These are phyloP conservation scores for Alternaria atra DNA, from an alignment of 2,329 filamentous ascomycete genomes.

Conservation along the genomic window DNA sequence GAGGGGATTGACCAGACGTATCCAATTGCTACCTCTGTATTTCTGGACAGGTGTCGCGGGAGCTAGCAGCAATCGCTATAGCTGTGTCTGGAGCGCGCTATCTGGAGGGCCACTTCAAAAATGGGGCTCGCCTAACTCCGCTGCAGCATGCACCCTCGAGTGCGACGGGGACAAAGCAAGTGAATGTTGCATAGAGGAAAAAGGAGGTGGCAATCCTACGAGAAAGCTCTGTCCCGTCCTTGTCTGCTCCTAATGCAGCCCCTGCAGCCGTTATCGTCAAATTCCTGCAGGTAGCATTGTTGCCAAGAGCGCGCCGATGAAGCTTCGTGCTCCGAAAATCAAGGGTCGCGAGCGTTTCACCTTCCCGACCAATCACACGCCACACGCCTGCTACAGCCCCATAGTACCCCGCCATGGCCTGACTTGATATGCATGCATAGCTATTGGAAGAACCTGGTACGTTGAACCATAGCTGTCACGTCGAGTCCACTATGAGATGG, in stretches of 20 bases:
- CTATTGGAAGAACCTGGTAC: background rate
- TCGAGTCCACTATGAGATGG: background rate
- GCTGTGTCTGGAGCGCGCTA: conserved; percentile 32
- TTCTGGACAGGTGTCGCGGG: conserved; percentile 37
- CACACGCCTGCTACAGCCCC: conserved; percentile 19
- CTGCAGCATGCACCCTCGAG: conserved; percentile 3
- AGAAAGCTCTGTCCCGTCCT: background rate
- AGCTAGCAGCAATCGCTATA: conserved; percentile 25
- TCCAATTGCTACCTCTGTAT: conserved; percentile 13
- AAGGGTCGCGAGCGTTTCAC: conserved; percentile 21
- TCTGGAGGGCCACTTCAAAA: conserved; percentile 13
- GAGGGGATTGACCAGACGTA: background rate
- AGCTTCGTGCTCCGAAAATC: conserved; percentile 18
- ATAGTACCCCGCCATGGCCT: conserved; percentile 28
- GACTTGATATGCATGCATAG: conserved; percentile 8
- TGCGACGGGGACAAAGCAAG: background rate
- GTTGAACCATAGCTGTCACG: background rate
- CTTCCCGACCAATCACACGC: conserved; percentile 19
- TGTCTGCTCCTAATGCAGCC: background rate
- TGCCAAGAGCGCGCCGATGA: conserved; percentile 28
- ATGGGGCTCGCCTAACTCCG: conserved; percentile 27
- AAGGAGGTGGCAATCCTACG: conserved; percentile 23
- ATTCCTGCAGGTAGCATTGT: conserved; percentile 54
- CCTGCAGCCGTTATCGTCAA: conserved; percentile 27
- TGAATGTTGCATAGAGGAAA: background rate